phyloP scores from a whole-genome alignment of 225 moss, liverwort and hornwort species.

The Marchantia paleacea region DNA sequence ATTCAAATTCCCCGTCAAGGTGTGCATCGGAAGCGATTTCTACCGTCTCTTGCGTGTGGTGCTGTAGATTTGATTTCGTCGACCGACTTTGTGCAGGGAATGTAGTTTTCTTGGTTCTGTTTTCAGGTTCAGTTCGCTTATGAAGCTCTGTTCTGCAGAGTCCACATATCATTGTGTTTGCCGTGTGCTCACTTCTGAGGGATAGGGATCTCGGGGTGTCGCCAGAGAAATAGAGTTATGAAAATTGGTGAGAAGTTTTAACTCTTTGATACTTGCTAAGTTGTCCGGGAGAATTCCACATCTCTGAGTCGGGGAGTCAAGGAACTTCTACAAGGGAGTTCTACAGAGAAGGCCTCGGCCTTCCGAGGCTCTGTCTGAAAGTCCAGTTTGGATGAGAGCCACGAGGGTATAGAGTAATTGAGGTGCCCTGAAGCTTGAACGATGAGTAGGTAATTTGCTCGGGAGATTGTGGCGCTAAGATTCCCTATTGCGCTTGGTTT shows the following conservation, averaged over 20 bases:
- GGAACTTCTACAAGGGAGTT: too few species aligned
- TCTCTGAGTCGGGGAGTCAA: too few species aligned
- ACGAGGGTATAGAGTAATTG: too few species aligned
- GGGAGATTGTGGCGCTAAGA: too few species aligned
- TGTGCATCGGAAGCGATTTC: constrained; percentile 15
- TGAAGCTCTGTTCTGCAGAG: not conserved
- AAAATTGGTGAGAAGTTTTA: not conserved
- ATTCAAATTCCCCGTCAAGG: constrained; percentile 1
- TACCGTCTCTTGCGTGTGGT: not conserved
- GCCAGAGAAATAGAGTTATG: not conserved
- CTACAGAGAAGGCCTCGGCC: too few species aligned
- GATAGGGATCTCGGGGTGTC: not conserved
- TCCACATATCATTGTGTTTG: not conserved
- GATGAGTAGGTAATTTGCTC: too few species aligned
- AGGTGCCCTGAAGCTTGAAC: too few species aligned
- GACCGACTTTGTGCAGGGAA: not conserved
- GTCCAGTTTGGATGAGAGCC: too few species aligned
- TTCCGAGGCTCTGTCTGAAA: too few species aligned
- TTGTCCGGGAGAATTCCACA: too few species aligned
- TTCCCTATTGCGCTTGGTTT: too few species aligned
- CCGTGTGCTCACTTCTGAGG: not conserved
- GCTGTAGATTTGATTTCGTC: not conserved
- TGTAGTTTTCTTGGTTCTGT: not conserved
- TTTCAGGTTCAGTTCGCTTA: not conserved
- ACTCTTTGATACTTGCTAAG: too few species aligned